Evolutionary conservation across 73 alveolate genomes (phyloP).

Genomic region (Uronychia binucleata): DNA sequence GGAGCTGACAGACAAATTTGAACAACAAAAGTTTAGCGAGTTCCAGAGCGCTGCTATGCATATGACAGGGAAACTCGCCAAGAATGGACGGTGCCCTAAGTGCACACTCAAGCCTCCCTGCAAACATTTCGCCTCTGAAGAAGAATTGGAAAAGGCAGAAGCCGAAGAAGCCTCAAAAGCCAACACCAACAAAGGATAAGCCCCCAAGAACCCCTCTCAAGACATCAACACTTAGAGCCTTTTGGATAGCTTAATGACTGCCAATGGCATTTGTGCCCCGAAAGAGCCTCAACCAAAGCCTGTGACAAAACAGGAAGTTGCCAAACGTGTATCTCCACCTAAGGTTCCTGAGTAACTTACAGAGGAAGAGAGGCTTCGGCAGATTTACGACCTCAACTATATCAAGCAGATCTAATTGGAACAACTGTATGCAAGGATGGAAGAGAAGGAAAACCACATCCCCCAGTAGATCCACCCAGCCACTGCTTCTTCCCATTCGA

Average conservation of each 20-base stretch:
- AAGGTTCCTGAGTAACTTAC: background rate
- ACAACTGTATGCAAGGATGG: background rate
- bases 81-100: conserved; percentile 67
- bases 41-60: background rate
- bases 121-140: conserved; percentile 53
- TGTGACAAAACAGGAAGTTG: background rate
- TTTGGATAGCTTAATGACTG: background rate
- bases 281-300: background rate
- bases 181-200: background rate
- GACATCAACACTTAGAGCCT: background rate
- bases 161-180: background rate
- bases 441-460: background rate
- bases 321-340: background rate
- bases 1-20: background rate
- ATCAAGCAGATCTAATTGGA: background rate
- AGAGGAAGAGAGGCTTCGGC: background rate
- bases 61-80: background rate
- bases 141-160: conserved; percentile 21
- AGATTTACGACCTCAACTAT: background rate
- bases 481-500: too few relatives aligned
- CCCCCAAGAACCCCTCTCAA: background rate
- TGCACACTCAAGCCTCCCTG: conserved; percentile 81
- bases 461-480: too few relatives aligned
- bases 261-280: background rate
- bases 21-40: background rate